phyloP scores from a whole-genome alignment of 768 basidiomycete species.

The Cyclocybe aegerita region DNA sequence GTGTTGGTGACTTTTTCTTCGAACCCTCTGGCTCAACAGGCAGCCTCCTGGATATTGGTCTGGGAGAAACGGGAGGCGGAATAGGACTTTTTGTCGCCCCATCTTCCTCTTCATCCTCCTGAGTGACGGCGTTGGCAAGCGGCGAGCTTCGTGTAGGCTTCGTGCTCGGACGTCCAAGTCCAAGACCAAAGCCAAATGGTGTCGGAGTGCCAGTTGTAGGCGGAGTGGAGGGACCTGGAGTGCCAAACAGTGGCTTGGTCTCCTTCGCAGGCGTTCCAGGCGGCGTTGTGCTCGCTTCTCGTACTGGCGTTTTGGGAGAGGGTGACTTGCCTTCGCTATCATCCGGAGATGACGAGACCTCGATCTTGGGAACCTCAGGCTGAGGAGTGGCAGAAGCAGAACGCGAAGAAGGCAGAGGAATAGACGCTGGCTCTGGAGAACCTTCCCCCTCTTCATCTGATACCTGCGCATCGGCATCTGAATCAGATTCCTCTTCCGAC shows the following conservation, averaged over 20 bases:
- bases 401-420: slow-evolving; percentile 42
- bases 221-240: slow-evolving; percentile 26
- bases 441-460: slow-evolving; percentile 22
- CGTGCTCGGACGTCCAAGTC: slow-evolving; percentile 57
- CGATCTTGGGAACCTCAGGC: slow-evolving; percentile 44
- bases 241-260: slow-evolving; percentile 31
- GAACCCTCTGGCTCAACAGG: slow-evolving; percentile 25
- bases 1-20: slow-evolving; percentile 15
- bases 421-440: slow-evolving; percentile 28
- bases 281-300: slow-evolving; percentile 58
- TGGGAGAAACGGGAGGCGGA: slow-evolving; percentile 35
- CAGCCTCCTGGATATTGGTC: slow-evolving; percentile 32
- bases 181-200: slow-evolving; percentile 44
- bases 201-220: slow-evolving; percentile 33
- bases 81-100: slow-evolving; percentile 14
- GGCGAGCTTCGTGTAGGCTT: slow-evolving; percentile 78
- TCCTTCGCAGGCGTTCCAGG: slow-evolving; percentile 60
- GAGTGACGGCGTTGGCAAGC: slow-evolving; percentile 54
- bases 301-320: slow-evolving; percentile 24
- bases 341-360: slow-evolving; percentile 33
- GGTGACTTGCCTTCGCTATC: slow-evolving; percentile 24
- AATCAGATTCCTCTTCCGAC: slow-evolving; percentile 20
- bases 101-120: slow-evolving; percentile 44
- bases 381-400: slow-evolving; percentile 63
- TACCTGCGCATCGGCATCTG: slow-evolving; percentile 8